Conservation (phyloP, 1,139 yeast species). For the Hyphopichia fennica region DNA sequence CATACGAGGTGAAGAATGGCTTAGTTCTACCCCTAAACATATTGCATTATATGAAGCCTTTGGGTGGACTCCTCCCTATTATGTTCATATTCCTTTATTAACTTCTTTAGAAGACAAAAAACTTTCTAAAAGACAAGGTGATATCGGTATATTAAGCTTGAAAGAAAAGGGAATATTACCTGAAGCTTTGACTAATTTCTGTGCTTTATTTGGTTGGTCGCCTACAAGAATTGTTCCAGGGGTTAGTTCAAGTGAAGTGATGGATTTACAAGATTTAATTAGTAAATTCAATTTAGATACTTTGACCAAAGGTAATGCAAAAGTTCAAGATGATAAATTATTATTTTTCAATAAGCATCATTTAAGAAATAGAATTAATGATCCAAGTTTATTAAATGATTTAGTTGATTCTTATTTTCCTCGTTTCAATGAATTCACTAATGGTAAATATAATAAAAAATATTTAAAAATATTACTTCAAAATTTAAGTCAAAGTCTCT, state of each 20-base stretch:
- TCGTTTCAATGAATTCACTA: constrained; percentile 14
- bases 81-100: constrained; percentile 85
- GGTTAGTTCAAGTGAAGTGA: constrained; percentile 58
- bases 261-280: constrained; percentile 54
- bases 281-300: constrained; percentile 56
- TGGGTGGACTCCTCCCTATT: constrained; percentile 82
- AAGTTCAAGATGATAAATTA: constrained; percentile 78
- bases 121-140: constrained; percentile 83
- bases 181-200: constrained; percentile 83
- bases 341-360: constrained; percentile 74
- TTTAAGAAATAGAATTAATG: constrained; percentile 37
- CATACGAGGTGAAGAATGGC: constrained; percentile 96
- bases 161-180: constrained; percentile 69
- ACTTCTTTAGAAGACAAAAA: constrained; percentile 78
- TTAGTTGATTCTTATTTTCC: constrained; percentile 32
- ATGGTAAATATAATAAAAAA: constrained; percentile 15
- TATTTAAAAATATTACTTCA: constrained; percentile 26
- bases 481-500: constrained; percentile 40
- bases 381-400: constrained; percentile 28
- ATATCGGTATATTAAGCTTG: constrained; percentile 65
- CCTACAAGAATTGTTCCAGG: constrained; percentile 61
- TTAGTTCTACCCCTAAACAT: constrained; percentile 94
- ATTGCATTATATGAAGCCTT: constrained; percentile 82
- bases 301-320: constrained; percentile 90
- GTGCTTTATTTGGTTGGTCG: constrained; percentile 93